Conservation (phyloP, 2,329 filamentous ascomycete genomes). For the Ophiostoma tasmaniense region DNA sequence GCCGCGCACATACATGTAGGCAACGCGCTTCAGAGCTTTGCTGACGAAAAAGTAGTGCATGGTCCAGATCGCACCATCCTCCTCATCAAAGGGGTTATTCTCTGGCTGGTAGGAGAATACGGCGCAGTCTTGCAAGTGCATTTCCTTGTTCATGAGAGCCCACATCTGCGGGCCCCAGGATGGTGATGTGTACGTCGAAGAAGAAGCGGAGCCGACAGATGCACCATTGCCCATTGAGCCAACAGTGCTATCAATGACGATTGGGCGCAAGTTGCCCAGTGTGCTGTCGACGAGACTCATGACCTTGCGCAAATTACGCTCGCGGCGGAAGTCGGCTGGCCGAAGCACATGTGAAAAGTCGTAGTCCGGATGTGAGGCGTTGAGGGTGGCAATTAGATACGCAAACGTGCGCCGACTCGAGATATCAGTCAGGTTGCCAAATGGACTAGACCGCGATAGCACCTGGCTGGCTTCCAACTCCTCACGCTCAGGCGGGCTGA, state of each 20-base stretch:
- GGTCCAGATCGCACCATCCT: constrained; percentile 90
- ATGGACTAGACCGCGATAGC: constrained; percentile 79
- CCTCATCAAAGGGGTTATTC: constrained; percentile 83
- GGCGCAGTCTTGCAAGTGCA: constrained; percentile 80
- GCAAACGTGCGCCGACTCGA: constrained; percentile 88
- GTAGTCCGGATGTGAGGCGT: constrained; percentile 92
- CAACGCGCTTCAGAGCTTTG: constrained; percentile 81
- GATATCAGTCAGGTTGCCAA: constrained; percentile 80
- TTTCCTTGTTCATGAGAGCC: constrained; percentile 87
- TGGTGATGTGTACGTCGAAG: constrained; percentile 38
- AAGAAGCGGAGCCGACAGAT: constrained; percentile 10
- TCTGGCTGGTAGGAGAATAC: constrained; percentile 85
- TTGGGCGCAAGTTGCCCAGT: constrained; percentile 74
- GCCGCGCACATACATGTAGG: constrained; percentile 88
- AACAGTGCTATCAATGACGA: constrained; percentile 33
- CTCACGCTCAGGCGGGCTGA: constrained; percentile 73
- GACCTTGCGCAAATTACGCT: constrained; percentile 68
- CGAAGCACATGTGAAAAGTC: constrained; percentile 91
- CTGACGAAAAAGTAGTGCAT: constrained; percentile 98
- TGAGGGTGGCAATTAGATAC: constrained; percentile 91
- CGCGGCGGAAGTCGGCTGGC: constrained; percentile 80
- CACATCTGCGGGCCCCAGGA: constrained; percentile 88
- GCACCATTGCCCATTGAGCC: constrained; percentile 28
- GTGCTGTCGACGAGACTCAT: constrained; percentile 85
- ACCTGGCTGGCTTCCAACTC: constrained; percentile 61